Evolutionary conservation across 2,329 filamentous ascomycete genomes (phyloP), one percentile per base, ranked within the genome.

Genomic region (Fusarium oligoseptatum): DNA sequence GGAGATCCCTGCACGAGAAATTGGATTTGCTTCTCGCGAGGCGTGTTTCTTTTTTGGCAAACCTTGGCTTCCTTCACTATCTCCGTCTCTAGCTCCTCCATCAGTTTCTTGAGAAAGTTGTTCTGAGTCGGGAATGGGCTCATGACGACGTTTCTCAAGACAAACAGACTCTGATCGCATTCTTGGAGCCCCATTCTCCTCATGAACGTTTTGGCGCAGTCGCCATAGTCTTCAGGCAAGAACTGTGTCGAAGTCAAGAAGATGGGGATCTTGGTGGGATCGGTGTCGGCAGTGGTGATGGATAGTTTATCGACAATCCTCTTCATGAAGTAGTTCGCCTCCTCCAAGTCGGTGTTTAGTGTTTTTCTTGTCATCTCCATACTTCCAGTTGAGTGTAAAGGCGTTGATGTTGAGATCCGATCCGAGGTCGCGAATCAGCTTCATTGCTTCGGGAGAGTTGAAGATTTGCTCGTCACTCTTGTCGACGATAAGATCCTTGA

Each of bases 341-440:
- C 85, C 66, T 86, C 85, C 3, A 87, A 77, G 52, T 87, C 85
- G 0, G 76, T 78, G 68, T 87, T 87, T 17, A 85, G 76, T 0
- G 43, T 27, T 14, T 14, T 45, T 45, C 20, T 50, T 76, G 0
- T 83, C 84, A 15, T 86, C 72, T 1, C 75, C 60, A 48, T 85
- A 71, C 3, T 81, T 79, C 80, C 84, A 88, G 68, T 88, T 88
- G 29, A 84, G 74, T 0, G 84, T 78, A 60, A 87, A 85, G 8
- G 82, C 82, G 67, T 87, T 86, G 73, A 88, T 86, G 72, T 85
- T 87, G 9, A 85, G 77, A n/a, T 87, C 86, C 0, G 85, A 86
- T 0, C 85, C 85, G 1, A 87, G 70, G 0, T 81, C 78, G 0
- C 82, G 80, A 32, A 88, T 81, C 1, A 87, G 76, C 6, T 79